These are phyloP conservation scores for Paraconiothyrium sp. DNA, from an alignment of 2,329 filamentous ascomycete species.

Conservation along the genomic window DNA sequence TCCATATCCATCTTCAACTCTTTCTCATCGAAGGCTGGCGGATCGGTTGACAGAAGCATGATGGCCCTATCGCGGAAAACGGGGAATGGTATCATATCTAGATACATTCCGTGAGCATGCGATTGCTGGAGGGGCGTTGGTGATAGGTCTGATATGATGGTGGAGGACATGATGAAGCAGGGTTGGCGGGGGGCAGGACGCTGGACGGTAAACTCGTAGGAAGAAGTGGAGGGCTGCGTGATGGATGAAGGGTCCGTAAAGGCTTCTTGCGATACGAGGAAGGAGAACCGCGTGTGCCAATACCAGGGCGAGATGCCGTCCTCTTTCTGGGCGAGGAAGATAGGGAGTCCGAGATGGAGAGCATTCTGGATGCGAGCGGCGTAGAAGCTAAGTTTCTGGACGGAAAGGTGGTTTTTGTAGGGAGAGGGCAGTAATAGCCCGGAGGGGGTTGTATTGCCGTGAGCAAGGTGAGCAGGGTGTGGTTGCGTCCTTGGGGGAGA, in stretches of 20 bases:
- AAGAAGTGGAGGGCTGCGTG: neutral
- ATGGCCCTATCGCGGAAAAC: constrained; percentile 2
- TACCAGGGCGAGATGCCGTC: constrained; percentile 6
- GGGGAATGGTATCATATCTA: neutral
- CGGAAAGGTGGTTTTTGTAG: neutral
- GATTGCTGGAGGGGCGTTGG: neutral
- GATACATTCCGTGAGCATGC: constrained; percentile 1
- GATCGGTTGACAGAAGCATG: neutral
- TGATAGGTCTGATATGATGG: constrained; percentile 1
- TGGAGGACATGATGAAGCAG: neutral
- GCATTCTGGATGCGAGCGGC: constrained; percentile 3
- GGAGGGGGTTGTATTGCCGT: no score
- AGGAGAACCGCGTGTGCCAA: neutral
- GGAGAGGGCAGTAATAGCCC: neutral
- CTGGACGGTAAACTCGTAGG: constrained; percentile 2
- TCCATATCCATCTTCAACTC: constrained; percentile 4
- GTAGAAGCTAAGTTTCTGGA: constrained; percentile 2
- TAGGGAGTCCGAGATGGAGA: neutral
- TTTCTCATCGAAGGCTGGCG: neutral
- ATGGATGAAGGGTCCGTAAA: neutral
- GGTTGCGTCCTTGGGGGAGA: no score
- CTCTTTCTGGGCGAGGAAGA: constrained; percentile 3
- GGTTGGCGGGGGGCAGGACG: neutral
- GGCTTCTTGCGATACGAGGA: neutral
- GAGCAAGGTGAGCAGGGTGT: no score